Evolutionary conservation across 2,329 filamentous ascomycete species (phyloP), one percentile per base, ranked within the genome.

Genomic region (Harringtonia lauricola): DNA sequence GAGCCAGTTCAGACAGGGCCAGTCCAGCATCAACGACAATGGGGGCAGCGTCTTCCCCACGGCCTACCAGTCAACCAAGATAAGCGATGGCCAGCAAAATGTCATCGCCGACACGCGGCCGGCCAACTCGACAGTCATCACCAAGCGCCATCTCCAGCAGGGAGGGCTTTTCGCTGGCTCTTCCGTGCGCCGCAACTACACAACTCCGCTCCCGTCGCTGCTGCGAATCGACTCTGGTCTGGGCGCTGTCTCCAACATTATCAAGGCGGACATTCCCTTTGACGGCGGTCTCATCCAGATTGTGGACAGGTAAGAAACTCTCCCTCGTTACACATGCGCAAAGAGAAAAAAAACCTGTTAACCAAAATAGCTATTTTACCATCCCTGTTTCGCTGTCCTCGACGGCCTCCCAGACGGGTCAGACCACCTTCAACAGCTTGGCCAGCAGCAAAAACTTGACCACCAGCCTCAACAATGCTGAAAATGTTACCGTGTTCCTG

Each of bases 261-360:
- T 57, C 45, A 49, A 53, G 37, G 50, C 39, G 10, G 52, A 57
- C 29, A 55, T 55, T 28, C 43, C 49, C 7, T 57, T 49, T 30
- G 43, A 50, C 38, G 50, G 49, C 10, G 53, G 56, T 7, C 22
- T 57, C 10, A 54, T 58, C 39, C 55, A 58, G 7, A 42, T 52
- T 28, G 49, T 48, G 6, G 53, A 55, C 30, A 45, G 47, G 54
- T 55, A 49, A 8, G 24, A n/a, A n/a, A n/a, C n/a, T n/a, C n/a
- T n/a, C n/a, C n/a, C n/a, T n/a, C n/a, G n/a, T n/a, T n/a, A n/a
- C n/a, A n/a, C n/a, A n/a, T n/a, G n/a, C n/a, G n/a, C 12, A n/a
- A 39, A 29, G 30, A 19, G 14, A 3, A 21, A 30, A 39, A 7
- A 30, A 9, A 30, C 4, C 8, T 13, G 22, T n/a, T 30, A 15